A percentile compares a stretch with the other conserved stretches of the same genome.
phyloP scores from a whole-genome alignment of 148 eudicot species.

The Nyssa sinensis region DNA sequence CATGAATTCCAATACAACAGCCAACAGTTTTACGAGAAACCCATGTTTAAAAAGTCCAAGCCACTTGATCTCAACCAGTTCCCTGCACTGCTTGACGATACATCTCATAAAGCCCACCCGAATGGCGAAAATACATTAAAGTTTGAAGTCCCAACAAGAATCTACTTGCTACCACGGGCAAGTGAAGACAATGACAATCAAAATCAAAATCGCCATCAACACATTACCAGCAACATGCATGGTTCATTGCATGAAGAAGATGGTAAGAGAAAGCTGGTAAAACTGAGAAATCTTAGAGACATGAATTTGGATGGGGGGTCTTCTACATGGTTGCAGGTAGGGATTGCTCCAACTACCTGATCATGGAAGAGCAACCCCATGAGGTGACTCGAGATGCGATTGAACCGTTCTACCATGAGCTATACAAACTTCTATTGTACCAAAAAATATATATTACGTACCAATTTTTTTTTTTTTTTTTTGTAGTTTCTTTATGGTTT shows the following conservation, averaged over 20 bases:
- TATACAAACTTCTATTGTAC: too few relatives aligned
- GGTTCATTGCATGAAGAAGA: neutral
- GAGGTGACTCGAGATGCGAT: too few relatives aligned
- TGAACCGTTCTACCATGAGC: too few relatives aligned
- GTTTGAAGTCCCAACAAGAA: neutral
- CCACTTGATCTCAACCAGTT: constrained; percentile 38
- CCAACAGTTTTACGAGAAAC: too few relatives aligned
- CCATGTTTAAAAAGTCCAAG: neutral
- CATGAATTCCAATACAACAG: too few relatives aligned
- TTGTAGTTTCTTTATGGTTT: too few relatives aligned
- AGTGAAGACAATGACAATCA: neutral
- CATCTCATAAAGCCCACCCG: neutral
- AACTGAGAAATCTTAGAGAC: constrained; percentile 23
- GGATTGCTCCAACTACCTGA: constrained; percentile 26
- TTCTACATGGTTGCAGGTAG: constrained; percentile 35
- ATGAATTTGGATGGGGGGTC: constrained; percentile 21
- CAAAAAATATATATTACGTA: too few relatives aligned
- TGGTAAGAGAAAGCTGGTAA: constrained; percentile 13
- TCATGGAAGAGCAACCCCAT: neutral
- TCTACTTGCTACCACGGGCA: neutral
- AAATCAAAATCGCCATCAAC: neutral
- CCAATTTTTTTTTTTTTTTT: too few relatives aligned
- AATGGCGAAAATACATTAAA: neutral
- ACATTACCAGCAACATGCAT: neutral
- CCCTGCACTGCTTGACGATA: neutral